Conservation (phyloP, 2,329 filamentous ascomycete species). For the Botrytis elliptica region DNA sequence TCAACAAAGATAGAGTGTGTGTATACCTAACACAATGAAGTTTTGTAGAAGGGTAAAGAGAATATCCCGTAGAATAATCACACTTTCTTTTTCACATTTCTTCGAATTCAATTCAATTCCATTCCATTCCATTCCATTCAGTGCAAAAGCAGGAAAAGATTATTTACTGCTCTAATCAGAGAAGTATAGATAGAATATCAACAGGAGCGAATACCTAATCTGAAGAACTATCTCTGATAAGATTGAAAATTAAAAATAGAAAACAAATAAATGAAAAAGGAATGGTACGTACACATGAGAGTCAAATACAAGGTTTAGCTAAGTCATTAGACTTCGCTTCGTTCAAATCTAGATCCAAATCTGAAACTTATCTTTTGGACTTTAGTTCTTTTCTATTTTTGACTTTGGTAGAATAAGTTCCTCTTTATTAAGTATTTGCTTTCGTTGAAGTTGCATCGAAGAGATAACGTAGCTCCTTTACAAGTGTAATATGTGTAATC, state of each 20-base stretch:
- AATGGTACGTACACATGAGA: not conserved
- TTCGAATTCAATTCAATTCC: not conserved
- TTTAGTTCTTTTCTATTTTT: not conserved
- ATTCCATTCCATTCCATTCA: not conserved
- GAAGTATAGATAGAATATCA: not conserved
- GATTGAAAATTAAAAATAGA: not conserved
- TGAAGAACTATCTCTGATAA: not conserved
- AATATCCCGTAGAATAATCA: not conserved
- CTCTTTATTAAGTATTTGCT: not conserved
- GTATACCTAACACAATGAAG: not conserved
- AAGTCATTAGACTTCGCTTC: not conserved
- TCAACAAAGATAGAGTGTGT: not conserved
- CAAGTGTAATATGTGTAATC: not conserved
- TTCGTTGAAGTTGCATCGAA: not conserved
- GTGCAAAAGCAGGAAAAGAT: not conserved
- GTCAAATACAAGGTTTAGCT: not conserved
- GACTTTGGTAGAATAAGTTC: not conserved
- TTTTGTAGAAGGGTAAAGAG: not conserved
- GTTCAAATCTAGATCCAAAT: not conserved
- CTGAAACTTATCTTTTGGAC: not conserved
- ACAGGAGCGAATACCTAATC: not conserved
- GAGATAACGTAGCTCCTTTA: not conserved
- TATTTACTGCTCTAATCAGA: not conserved
- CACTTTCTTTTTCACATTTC: not conserved
- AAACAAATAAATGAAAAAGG: not conserved